Evolutionary conservation across 2,329 filamentous ascomycete genomes (phyloP).

Genomic region (Claviceps fusiformis): DNA sequence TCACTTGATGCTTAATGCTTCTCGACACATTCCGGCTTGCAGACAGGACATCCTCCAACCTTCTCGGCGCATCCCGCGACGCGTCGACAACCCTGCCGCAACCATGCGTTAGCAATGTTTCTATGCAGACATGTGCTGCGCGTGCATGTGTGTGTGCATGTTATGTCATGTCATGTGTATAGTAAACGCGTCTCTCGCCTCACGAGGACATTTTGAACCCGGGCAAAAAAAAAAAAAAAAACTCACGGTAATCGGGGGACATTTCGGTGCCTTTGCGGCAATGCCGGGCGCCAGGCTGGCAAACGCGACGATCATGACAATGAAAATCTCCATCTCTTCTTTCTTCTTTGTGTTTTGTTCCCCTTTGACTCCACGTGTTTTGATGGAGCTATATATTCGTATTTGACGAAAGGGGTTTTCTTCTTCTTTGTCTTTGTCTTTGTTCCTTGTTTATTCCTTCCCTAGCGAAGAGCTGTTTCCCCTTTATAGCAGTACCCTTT

Average conservation of each 20-base stretch:
- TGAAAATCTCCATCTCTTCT: neutral
- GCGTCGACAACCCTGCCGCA: neutral
- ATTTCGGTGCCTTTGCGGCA: neutral
- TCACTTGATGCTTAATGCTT: neutral
- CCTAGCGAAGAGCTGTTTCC: neutral
- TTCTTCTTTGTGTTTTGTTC: neutral
- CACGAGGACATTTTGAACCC: no score
- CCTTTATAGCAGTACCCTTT: neutral
- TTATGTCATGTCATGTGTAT: no score
- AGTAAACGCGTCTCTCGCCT: no score
- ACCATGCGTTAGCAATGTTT: neutral
- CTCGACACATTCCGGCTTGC: neutral
- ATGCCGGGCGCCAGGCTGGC: neutral
- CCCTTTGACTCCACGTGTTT: neutral
- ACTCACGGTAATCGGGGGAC: neutral
- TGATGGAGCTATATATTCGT: neutral
- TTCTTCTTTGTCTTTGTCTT: neutral
- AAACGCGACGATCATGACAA: neutral
- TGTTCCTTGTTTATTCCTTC: neutral
- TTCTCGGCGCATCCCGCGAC: neutral
- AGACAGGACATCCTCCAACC: neutral
- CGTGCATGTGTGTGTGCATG: no score
- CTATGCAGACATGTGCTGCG: no score
- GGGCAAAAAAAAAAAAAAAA: neutral
- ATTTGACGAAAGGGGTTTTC: neutral